phyloP scores from a whole-genome alignment of 1,284 basidiomycete species.

The Trichosporon sp. region DNA sequence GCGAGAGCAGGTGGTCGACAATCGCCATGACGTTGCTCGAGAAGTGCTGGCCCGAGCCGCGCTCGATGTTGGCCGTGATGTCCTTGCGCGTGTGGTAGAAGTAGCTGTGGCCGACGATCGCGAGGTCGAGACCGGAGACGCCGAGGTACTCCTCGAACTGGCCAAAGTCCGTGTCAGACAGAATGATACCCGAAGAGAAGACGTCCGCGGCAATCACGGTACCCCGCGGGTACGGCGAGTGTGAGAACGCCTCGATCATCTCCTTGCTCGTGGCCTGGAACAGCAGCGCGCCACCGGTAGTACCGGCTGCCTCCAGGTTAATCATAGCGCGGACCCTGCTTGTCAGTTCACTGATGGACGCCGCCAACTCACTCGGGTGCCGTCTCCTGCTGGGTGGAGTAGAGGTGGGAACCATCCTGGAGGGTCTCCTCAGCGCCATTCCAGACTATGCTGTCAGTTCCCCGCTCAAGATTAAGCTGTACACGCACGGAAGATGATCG shows the following conservation, averaged over 20 bases:
- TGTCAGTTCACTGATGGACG: background rate
- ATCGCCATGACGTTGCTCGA: constrained; percentile 84
- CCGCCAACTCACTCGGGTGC: constrained; percentile 59
- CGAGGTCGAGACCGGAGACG: constrained; percentile 84
- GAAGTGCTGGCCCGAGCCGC: constrained; percentile 66
- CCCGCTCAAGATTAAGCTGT: background rate
- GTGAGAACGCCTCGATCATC: constrained; percentile 87
- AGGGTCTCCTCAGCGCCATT: constrained; percentile 81
- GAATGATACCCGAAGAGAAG: constrained; percentile 84
- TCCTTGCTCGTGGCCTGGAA: constrained; percentile 94
- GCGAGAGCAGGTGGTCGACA: constrained; percentile 65
- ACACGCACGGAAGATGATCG: constrained; percentile 75
- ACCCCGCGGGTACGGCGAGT: constrained; percentile 81
- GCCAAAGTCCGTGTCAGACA: constrained; percentile 89
- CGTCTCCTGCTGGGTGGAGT: constrained; percentile 76
- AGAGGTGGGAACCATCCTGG: constrained; percentile 93
- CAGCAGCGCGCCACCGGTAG: constrained; percentile 78
- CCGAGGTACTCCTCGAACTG: constrained; percentile 91
- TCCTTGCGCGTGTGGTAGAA: constrained; percentile 75
- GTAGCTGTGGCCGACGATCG: constrained; percentile 81
- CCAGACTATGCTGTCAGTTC: constrained; percentile 61
- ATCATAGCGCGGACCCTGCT: constrained; percentile 70
- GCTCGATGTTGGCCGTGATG: constrained; percentile 31
- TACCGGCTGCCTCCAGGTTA: constrained; percentile 66
- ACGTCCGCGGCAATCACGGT: constrained; percentile 90